Conservation (phyloP, 2,329 filamentous ascomycete genomes). For the Calonectria crousiana region DNA sequence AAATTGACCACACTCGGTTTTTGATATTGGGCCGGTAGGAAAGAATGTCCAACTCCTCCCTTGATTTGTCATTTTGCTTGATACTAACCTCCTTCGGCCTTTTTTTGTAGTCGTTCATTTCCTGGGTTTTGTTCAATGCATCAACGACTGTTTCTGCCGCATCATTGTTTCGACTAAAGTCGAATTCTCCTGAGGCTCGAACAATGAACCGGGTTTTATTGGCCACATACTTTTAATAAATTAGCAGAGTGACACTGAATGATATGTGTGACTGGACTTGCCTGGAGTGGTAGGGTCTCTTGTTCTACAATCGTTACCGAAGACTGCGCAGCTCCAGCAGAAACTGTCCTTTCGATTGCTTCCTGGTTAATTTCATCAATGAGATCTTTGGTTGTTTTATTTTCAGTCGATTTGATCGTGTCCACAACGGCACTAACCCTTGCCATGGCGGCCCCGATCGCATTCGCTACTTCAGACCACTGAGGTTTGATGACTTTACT, state of each 20-base stretch:
- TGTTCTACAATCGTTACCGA: constrained; percentile 64
- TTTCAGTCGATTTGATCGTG: constrained; percentile 62
- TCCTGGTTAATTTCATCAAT: constrained; percentile 54
- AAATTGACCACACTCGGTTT: constrained; percentile 68
- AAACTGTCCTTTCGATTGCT: constrained; percentile 58
- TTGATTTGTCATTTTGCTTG: constrained; percentile 5
- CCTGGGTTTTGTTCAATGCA: neutral
- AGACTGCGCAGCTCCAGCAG: constrained; percentile 57
- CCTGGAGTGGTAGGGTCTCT: constrained; percentile 66
- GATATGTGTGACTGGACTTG: constrained; percentile 37
- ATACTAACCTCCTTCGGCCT: neutral
- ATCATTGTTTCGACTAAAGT: constrained; percentile 47
- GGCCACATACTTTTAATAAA: constrained; percentile 56
- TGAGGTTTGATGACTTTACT: constrained; percentile 67
- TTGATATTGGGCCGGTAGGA: constrained; percentile 63
- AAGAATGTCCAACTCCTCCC: constrained; percentile 49
- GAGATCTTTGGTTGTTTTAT: constrained; percentile 51
- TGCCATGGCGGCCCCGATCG: constrained; percentile 73
- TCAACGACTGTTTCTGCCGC: constrained; percentile 13
- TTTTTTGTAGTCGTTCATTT: constrained; percentile 40
- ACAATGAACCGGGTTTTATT: constrained; percentile 70
- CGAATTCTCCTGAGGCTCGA: constrained; percentile 70
- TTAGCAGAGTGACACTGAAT: constrained; percentile 11
- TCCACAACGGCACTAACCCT: constrained; percentile 68
- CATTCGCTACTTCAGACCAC: constrained; percentile 72